A percentile compares a stretch with the other conserved stretches of the same genome.
phyloP scores from a whole-genome alignment of 164 flowering plant genomes.

The Platanus orientalis region DNA sequence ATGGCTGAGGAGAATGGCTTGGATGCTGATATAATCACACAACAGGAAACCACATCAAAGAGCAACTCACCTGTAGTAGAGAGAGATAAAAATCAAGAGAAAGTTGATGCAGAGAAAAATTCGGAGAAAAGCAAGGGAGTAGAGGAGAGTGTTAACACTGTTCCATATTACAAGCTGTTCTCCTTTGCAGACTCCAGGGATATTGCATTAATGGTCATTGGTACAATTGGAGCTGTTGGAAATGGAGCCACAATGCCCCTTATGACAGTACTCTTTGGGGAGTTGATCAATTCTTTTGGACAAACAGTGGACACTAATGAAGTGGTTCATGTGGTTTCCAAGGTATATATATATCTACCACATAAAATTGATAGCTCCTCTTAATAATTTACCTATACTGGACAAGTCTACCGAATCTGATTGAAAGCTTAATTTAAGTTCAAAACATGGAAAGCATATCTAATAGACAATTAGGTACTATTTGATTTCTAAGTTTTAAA shows the following conservation, averaged over 20 bases:
- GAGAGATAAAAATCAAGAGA: conserved; percentile 9
- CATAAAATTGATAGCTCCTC: neutral
- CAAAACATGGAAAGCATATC: no score
- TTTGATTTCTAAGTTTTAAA: neutral
- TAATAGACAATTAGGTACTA: neutral
- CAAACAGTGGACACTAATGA: conserved; percentile 6
- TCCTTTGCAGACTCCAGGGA: conserved; percentile 23
- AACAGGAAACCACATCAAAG: conserved; percentile 18
- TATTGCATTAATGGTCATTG: conserved; percentile 21
- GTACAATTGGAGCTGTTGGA: conserved; percentile 37
- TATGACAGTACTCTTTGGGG: conserved; percentile 41
- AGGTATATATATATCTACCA: conserved; percentile 25
- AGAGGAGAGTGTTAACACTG: neutral
- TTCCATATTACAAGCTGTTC: conserved; percentile 25
- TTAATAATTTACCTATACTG: neutral
- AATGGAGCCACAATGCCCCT: conserved; percentile 43
- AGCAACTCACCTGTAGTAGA: neutral
- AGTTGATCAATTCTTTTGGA: conserved; percentile 27
- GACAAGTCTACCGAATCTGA: no score
- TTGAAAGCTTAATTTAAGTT: neutral
- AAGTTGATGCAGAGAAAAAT: neutral
- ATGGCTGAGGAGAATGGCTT: conserved; percentile 24
- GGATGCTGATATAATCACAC: neutral
- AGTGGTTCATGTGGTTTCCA: conserved; percentile 30
- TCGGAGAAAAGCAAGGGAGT: neutral